These are phyloP conservation scores for Priceomyces castillae DNA, from an alignment of 805 yeast genomes.

Conservation along the genomic window DNA sequence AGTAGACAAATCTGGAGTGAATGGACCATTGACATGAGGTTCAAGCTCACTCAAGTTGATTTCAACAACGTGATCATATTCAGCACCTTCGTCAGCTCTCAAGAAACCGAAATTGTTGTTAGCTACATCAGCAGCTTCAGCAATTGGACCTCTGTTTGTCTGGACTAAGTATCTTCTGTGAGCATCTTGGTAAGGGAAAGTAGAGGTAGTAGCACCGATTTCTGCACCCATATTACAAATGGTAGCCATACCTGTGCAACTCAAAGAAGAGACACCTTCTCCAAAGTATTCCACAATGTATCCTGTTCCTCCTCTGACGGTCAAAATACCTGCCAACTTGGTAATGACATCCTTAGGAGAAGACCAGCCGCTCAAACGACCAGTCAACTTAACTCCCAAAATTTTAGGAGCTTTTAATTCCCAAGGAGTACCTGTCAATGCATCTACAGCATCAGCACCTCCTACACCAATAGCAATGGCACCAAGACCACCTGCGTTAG, in stretches of 20 bases:
- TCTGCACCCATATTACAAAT: slow-evolving; percentile 99
- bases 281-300: slow-evolving; percentile 95
- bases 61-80: slow-evolving; percentile 90
- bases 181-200: slow-evolving; percentile 89
- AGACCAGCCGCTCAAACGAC: slow-evolving; percentile 87
- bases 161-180: slow-evolving; percentile 77
- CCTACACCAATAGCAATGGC: slow-evolving; percentile 99
- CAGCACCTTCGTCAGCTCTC: slow-evolving; percentile 81
- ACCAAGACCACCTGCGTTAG: slow-evolving; percentile 98
- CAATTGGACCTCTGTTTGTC: slow-evolving; percentile 80
- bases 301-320: slow-evolving; percentile 99
- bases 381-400: slow-evolving; percentile 91
- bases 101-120: slow-evolving; percentile 59
- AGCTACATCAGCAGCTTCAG: slow-evolving; percentile 70
- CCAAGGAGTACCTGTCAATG: slow-evolving; percentile 96
- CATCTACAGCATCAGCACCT: slow-evolving; percentile 99
- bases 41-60: slow-evolving; percentile 82
- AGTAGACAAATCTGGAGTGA: slow-evolving; percentile 96
- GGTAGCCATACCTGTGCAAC: slow-evolving; percentile 99
- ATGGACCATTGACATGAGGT: slow-evolving; percentile 97
- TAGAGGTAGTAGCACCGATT: slow-evolving; percentile 97
- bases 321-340: slow-evolving; percentile 83
- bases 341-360: slow-evolving; percentile 97
- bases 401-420: slow-evolving; percentile 96
- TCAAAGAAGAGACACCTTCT: slow-evolving; percentile 81